phyloP scores from a whole-genome alignment of 371 early-diverging fungal genomes.

The Gilbertella persicaria region DNA sequence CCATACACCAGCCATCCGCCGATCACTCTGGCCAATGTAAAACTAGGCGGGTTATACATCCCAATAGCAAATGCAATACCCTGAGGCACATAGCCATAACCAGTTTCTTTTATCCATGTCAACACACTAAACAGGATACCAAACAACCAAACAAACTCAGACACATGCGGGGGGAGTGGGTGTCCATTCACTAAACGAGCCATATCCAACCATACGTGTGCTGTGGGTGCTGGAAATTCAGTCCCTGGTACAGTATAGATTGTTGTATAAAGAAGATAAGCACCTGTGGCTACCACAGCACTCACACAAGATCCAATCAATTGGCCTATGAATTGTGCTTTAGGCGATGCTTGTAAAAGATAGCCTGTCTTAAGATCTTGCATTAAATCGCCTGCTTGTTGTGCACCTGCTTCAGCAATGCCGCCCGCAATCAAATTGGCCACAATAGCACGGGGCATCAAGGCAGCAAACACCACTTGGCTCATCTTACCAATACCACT shows the following conservation, averaged over 20 bases:
- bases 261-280: conserved; percentile 71
- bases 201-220: conserved; percentile 83
- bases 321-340: conserved; percentile 86
- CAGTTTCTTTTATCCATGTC: conserved; percentile 50
- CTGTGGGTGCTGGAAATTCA: conserved; percentile 77
- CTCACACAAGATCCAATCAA: conserved; percentile 78
- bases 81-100: conserved; percentile 44
- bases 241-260: conserved; percentile 76
- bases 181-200: conserved; percentile 80
- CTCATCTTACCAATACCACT: conserved; percentile 85
- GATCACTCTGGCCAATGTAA: conserved; percentile 69
- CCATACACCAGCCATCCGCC: conserved; percentile 58
- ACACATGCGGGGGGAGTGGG: conserved; percentile 65
- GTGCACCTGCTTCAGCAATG: conserved; percentile 80
- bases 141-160: conserved; percentile 62
- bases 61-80: conserved; percentile 84
- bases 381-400: conserved; percentile 82
- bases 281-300: conserved; percentile 50
- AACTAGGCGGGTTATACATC: conserved; percentile 80
- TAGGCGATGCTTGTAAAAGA: conserved; percentile 77
- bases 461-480: conserved; percentile 79
- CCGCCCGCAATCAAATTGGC: conserved; percentile 87
- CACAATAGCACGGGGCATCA: conserved; percentile 71
- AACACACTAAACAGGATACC: conserved; percentile 59
- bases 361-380: conserved; percentile 90